Percentiles rank a stretch among this genome's conserved stretches.
These are phyloP conservation scores for Atkinsonella texensis DNA, from an alignment of 2,329 filamentous ascomycete species.

Conservation along the genomic window DNA sequence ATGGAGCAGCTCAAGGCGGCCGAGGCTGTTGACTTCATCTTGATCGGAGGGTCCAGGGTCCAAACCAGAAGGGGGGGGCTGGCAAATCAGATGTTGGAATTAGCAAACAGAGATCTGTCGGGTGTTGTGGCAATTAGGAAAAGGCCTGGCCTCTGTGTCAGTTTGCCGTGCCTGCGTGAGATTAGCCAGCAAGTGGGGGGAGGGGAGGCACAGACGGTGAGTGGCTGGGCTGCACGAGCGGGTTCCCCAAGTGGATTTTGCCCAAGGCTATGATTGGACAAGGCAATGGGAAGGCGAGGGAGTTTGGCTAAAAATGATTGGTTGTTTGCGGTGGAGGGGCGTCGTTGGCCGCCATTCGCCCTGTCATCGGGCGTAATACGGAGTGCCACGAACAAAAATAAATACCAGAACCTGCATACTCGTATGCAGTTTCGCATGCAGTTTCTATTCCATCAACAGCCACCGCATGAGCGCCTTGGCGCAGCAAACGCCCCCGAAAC, in stretches of 20 bases:
- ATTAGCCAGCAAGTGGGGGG: no score
- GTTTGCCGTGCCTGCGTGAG: no score
- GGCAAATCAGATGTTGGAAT: not conserved
- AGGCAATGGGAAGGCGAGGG: not conserved
- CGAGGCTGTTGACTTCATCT: not conserved
- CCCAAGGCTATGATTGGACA: not conserved
- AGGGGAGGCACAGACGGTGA: no score
- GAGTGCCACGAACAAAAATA: no score
- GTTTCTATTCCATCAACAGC: no score
- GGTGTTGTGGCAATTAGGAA: not conserved
- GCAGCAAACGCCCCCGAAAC: not conserved
- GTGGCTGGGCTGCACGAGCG: not conserved
- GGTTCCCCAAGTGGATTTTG: not conserved
- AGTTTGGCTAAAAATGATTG: not conserved
- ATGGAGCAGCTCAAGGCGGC: no score
- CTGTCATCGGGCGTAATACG: not conserved
- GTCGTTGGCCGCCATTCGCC: not conserved
- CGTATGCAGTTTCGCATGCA: no score
- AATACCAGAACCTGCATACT: not conserved
- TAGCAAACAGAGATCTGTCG: not conserved
- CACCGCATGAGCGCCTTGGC: no score
- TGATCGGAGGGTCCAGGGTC: not conserved
- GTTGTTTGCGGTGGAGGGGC: not conserved
- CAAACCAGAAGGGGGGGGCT: not conserved
- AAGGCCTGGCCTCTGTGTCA: no score